A percentile compares a stretch with the other conserved stretches of the same genome.
These are phyloP conservation scores for Sarocladium brachiariae DNA, from an alignment of 2,329 filamentous ascomycete species.

Conservation along the genomic window DNA sequence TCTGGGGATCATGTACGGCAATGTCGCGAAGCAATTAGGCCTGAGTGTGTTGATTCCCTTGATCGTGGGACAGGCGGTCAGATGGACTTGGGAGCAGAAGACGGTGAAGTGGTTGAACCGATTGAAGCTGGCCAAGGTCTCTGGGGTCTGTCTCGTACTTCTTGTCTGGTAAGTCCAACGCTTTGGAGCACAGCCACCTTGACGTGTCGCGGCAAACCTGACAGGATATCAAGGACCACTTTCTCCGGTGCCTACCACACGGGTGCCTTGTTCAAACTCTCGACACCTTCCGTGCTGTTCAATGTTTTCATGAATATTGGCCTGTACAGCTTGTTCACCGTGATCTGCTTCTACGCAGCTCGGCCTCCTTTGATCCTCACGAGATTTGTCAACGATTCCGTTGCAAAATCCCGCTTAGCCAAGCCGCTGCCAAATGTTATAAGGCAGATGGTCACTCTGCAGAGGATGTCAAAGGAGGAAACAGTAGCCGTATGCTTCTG, in stretches of 20 bases:
- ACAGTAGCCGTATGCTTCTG: slow-evolving; percentile 68
- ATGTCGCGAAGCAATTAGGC: slow-evolving; percentile 62
- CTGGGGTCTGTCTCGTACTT: slow-evolving; percentile 38
- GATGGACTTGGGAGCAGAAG: slow-evolving; percentile 40
- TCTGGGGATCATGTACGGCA: slow-evolving; percentile 55
- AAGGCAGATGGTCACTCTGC: slow-evolving; percentile 33
- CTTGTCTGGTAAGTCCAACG: slow-evolving; percentile 37
- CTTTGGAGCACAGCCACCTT: no score
- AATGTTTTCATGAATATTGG: slow-evolving; percentile 61
- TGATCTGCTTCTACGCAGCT: slow-evolving; percentile 49
- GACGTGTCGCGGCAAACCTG: no score
- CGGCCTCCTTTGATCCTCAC: slow-evolving; percentile 32
- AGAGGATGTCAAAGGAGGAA: slow-evolving; percentile 51
- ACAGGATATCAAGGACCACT: slow-evolving; percentile 46
- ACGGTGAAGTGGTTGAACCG: slow-evolving; percentile 47
- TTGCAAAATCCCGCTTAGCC: slow-evolving; percentile 25
- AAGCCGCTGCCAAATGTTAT: slow-evolving; percentile 21
- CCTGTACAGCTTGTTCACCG: slow-evolving; percentile 55
- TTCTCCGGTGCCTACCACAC: slow-evolving; percentile 56
- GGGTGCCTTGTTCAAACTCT: slow-evolving; percentile 54
- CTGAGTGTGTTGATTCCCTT: slow-evolving; percentile 61
- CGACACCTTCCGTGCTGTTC: slow-evolving; percentile 42
- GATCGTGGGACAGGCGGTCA: slow-evolving; percentile 52
- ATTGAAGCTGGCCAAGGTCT: slow-evolving; percentile 44
- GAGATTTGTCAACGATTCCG: slow-evolving; percentile 23